Evolutionary conservation across 2,329 filamentous ascomycete species (phyloP).

Genomic region (Cordyceps tenuipes): DNA sequence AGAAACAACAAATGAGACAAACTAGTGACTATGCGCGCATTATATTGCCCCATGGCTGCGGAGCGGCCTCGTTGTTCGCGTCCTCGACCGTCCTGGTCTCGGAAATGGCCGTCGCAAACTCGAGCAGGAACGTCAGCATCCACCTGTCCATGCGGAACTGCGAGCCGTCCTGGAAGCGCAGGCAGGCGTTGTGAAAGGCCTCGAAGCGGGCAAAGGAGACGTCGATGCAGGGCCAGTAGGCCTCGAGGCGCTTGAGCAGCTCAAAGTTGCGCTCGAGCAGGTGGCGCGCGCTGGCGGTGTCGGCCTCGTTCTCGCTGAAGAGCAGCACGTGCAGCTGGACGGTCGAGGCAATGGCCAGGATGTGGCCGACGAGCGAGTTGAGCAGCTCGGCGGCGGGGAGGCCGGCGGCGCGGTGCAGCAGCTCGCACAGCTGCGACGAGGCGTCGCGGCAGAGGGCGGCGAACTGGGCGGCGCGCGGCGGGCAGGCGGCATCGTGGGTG

Average conservation of each 20-base stretch:
- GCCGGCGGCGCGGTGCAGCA: background rate
- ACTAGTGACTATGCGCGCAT: background rate
- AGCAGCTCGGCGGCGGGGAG: background rate
- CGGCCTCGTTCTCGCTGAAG: background rate
- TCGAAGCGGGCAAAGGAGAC: background rate
- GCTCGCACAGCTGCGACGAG: background rate
- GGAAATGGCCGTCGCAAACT: background rate
- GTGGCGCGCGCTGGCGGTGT: background rate
- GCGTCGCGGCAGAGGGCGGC: background rate
- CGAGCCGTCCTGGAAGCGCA: background rate
- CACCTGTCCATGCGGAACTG: background rate
- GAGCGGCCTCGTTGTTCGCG: background rate
- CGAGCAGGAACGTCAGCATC: background rate
- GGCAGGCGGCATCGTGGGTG: background rate
- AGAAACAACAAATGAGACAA: background rate
- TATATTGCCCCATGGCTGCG: background rate
- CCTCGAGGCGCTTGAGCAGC: background rate
- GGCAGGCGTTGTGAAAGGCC: background rate
- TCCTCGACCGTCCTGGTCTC: background rate
- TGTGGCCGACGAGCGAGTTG: background rate
- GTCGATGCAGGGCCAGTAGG: background rate
- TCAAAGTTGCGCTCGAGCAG: background rate
- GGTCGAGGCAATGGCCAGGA: background rate
- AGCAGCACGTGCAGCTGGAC: background rate
- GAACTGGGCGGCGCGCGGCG: background rate